Evolutionary conservation across 805 yeast species (phyloP).

Genomic region (Wickerhamiella sorbophila): DNA sequence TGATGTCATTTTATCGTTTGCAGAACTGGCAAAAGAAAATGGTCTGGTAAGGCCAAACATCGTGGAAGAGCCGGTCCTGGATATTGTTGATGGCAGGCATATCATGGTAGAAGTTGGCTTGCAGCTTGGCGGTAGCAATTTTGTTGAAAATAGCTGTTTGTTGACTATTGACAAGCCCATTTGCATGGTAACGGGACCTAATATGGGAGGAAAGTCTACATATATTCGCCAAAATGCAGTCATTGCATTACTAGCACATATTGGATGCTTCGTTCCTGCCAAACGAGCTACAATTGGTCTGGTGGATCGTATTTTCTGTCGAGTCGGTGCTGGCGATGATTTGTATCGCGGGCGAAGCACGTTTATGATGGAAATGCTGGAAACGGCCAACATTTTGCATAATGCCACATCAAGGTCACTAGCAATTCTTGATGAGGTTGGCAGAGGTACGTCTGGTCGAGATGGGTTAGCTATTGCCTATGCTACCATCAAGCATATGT

Average conservation of each 20-base stretch:
- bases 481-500: constrained; percentile 49
- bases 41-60: constrained; percentile 53
- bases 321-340: constrained; percentile 72
- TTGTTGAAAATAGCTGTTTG: constrained; percentile 34
- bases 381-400: constrained; percentile 54
- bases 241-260: constrained; percentile 53
- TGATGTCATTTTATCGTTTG: constrained; percentile 64
- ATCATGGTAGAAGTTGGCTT: constrained; percentile 72
- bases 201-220: constrained; percentile 80
- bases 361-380: constrained; percentile 87
- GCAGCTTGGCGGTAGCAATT: constrained; percentile 33
- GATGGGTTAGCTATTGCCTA: constrained; percentile 82
- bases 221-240: constrained; percentile 61
- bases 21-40: constrained; percentile 53
- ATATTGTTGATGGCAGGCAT: constrained; percentile 61
- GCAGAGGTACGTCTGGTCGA: constrained; percentile 72
- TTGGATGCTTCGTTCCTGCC: constrained; percentile 68
- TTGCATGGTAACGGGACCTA: constrained; percentile 76
- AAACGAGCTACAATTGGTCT: constrained; percentile 44
- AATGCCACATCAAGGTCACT: constrained; percentile 54
- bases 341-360: constrained; percentile 69
- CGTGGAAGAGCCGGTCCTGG: constrained; percentile 33
- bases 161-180: constrained; percentile 21
- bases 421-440: constrained; percentile 76
- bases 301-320: constrained; percentile 63